These are phyloP conservation scores for Echium plantagineum DNA, from an alignment of 257 asterid genomes.

Conservation along the genomic window DNA sequence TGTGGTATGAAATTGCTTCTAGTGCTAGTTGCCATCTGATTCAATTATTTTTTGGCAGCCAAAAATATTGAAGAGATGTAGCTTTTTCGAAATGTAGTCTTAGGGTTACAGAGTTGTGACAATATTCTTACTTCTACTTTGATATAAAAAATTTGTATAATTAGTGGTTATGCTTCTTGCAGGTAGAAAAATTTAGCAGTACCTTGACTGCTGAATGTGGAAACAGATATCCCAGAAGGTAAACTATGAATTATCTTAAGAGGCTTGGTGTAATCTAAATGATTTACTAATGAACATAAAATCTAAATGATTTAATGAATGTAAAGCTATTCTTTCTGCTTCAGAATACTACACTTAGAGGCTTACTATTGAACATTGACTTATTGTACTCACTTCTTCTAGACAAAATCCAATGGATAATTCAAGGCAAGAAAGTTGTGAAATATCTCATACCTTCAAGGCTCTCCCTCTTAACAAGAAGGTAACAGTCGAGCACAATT, in stretches of 20 bases:
- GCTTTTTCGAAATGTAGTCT: too few relatives aligned
- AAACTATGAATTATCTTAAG: constrained; percentile 12
- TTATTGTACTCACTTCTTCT: constrained; percentile 14
- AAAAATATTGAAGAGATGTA: too few relatives aligned
- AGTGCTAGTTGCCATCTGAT: background rate
- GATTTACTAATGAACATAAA: background rate
- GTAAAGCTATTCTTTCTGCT: background rate
- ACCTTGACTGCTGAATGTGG: constrained; percentile 30
- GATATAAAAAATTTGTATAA: background rate
- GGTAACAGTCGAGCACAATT: constrained; percentile 20
- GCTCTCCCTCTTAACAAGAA: constrained; percentile 76
- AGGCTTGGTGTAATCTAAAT: constrained; percentile 2
- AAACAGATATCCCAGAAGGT: constrained; percentile 57
- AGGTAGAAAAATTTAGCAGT: constrained; percentile 31
- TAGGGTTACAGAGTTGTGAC: background rate
- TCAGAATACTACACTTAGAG: background rate
- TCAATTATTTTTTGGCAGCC: too few relatives aligned
- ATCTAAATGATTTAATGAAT: background rate
- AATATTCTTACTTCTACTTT: background rate
- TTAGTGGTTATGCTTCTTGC: constrained; percentile 12
- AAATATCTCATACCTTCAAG: constrained; percentile 46
- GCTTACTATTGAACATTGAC: background rate
- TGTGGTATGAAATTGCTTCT: background rate
- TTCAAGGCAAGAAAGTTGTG: constrained; percentile 30
- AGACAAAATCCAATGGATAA: constrained; percentile 30